Percentiles rank a stretch among this genome's conserved stretches.
phyloP scores from a whole-genome alignment of 2,329 filamentous ascomycete genomes.

The Penicillium thymicola region DNA sequence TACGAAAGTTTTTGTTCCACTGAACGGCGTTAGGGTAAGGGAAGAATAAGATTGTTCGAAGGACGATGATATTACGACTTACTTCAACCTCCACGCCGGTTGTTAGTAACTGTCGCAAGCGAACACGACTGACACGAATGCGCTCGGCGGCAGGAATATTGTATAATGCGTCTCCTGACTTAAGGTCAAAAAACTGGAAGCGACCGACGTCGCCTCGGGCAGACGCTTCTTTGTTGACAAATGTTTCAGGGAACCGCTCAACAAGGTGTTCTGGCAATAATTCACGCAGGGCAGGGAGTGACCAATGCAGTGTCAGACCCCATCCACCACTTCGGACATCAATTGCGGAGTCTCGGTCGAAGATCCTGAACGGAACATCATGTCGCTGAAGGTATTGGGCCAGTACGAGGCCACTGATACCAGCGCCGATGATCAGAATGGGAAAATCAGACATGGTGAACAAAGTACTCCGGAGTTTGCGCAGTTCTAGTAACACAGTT shows the following conservation, averaged over 20 bases:
- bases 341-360: constrained; percentile 45
- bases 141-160: constrained; percentile 45
- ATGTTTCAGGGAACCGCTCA: constrained; percentile 48
- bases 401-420: constrained; percentile 43
- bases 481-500: not conserved
- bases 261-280: constrained; percentile 52
- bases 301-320: constrained; percentile 65
- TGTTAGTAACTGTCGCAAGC: constrained; percentile 47
- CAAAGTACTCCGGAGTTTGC: not conserved
- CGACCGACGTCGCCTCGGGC: constrained; percentile 46
- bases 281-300: constrained; percentile 50
- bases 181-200: constrained; percentile 58
- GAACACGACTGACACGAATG: constrained; percentile 49
- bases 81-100: constrained; percentile 50
- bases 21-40: constrained; percentile 15
- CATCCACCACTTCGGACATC: constrained; percentile 54
- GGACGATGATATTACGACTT: not conserved
- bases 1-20: constrained; percentile 39
- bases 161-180: constrained; percentile 48
- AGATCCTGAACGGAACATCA: constrained; percentile 37
- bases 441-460: constrained; percentile 28
- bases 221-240: constrained; percentile 54
- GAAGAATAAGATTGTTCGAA: not conserved
- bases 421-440: constrained; percentile 44
- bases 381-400: constrained; percentile 40